These are phyloP conservation scores for Petunia hybrid DNA, from an alignment of 305 asterid genomes.

Conservation along the genomic window DNA sequence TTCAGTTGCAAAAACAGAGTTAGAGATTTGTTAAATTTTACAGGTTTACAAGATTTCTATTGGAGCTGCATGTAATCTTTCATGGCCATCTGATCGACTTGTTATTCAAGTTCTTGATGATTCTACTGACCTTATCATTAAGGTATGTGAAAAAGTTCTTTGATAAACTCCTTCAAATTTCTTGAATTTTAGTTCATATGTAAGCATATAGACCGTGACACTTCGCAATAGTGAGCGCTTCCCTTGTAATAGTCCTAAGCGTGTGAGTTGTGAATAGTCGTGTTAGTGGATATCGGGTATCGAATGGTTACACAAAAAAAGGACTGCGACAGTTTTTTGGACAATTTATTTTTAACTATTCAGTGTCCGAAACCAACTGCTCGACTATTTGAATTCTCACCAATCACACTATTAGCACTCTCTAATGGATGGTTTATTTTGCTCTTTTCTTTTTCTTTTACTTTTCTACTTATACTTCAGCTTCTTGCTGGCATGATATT, in stretches of 20 bases:
- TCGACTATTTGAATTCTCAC: too few species aligned
- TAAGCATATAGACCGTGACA: neutral
- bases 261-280: too few species aligned
- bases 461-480: neutral
- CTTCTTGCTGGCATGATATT: neutral
- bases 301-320: neutral
- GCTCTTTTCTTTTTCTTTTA: neutral
- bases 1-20: neutral
- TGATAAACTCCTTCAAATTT: neutral
- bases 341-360: too few species aligned
- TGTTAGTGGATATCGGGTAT: too few species aligned
- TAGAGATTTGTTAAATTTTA: neutral
- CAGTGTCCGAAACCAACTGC: too few species aligned
- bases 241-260: too few species aligned
- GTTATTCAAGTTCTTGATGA: constrained; percentile 85
- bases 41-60: constrained; percentile 88
- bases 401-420: too few species aligned
- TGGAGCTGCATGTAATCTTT: constrained; percentile 83
- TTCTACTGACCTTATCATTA: constrained; percentile 67
- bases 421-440: too few species aligned
- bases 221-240: neutral
- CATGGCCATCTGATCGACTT: constrained; percentile 85
- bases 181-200: neutral
- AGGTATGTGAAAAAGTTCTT: constrained; percentile 47
- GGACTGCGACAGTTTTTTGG: neutral